Evolutionary conservation across 495 filamentous ascomycete species (phyloP), one percentile per base, ranked within the genome.

Genomic region (Thozetella sp.): DNA sequence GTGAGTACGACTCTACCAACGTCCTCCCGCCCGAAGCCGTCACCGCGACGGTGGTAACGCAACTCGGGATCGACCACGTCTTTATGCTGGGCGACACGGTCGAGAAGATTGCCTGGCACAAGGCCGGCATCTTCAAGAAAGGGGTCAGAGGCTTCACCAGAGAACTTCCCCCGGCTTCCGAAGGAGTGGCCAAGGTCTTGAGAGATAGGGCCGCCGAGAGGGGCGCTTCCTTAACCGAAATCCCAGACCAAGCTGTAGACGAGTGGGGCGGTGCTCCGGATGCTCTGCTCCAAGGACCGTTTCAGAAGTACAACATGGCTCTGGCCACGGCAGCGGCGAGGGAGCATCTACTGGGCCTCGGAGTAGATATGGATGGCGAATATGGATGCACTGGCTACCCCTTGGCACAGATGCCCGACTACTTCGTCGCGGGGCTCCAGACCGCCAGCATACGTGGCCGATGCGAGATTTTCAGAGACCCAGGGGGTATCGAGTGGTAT

Each of bases 371-470:
- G 3, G 57, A 62, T 22, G 66, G 63, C 6, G 53, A 26, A 11
- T 66, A 67, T 59, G 67, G 54, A 45, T 40, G 25, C 1, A 53
- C n/a, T n/a, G 51, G 52, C n/a, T 63, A 53, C 52, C 25, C 11
- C 50, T 23, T 72, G 56, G 53, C 45, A 9, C 56, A 64, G 22
- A 54, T 70, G 3, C 68, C 76, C n/a, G 37, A 46, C 1, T 76
- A 84, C 59, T 90, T 96, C 68, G 76, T 80, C 30, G 75, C 70
- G n/a, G 92, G 91, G 1, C 74, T 97, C 9, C 80, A 87, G 59
- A 63, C 78, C 60, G 89, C 90, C 1, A 77, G 77, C 3, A 82
- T 93, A 59, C 78, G 86, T 2, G 93, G 93, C 2, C 83, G 93
- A 22, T 93, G 91, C 65, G 92, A 97, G 66, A 85, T 84, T 24